Conservation (phyloP, 2,329 filamentous ascomycete genomes). For the Cladosporium velox region DNA sequence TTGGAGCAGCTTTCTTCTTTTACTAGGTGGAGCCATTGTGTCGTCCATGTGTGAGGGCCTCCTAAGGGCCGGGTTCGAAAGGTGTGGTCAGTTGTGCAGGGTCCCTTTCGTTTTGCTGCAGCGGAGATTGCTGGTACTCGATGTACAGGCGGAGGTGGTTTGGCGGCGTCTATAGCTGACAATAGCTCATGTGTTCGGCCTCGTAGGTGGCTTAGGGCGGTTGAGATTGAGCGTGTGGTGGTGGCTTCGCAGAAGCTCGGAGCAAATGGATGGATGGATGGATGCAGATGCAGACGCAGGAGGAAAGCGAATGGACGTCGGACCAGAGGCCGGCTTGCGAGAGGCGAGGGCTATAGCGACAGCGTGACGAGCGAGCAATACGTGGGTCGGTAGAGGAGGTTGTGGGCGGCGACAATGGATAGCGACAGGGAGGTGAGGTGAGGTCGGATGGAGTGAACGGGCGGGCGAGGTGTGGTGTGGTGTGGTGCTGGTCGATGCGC, state of each 20-base stretch:
- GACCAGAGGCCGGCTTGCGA: slow-evolving; percentile 32
- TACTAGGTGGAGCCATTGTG: slow-evolving; percentile 35
- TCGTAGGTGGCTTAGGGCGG: slow-evolving; percentile 1
- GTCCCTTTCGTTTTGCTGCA: neutral
- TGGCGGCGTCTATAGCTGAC: neutral
- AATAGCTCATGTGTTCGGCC: slow-evolving; percentile 1
- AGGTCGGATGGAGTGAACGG: neutral
- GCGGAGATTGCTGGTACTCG: neutral
- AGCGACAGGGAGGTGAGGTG: slow-evolving; percentile 1
- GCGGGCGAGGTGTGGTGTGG: neutral
- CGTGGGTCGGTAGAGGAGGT: neutral
- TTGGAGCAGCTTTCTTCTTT: slow-evolving; percentile 31
- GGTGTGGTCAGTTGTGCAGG: neutral
- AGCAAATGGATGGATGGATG: slow-evolving; percentile 8
- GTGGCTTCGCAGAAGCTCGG: slow-evolving; percentile 32
- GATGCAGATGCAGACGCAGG: slow-evolving; percentile 11
- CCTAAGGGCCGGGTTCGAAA: slow-evolving; percentile 7
- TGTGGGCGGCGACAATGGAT: neutral
- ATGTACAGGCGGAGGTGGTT: neutral
- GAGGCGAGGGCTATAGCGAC: slow-evolving; percentile 7
- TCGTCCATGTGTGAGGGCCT: slow-evolving; percentile 25
- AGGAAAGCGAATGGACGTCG: slow-evolving; percentile 36
- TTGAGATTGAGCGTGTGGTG: slow-evolving; percentile 24
- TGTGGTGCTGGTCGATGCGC: neutral
- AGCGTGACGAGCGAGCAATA: slow-evolving; percentile 3